A percentile compares a stretch with the other conserved stretches of the same genome.
These are phyloP conservation scores for Ashbya aceris DNA, from an alignment of 1,139 yeast species.

Conservation along the genomic window DNA sequence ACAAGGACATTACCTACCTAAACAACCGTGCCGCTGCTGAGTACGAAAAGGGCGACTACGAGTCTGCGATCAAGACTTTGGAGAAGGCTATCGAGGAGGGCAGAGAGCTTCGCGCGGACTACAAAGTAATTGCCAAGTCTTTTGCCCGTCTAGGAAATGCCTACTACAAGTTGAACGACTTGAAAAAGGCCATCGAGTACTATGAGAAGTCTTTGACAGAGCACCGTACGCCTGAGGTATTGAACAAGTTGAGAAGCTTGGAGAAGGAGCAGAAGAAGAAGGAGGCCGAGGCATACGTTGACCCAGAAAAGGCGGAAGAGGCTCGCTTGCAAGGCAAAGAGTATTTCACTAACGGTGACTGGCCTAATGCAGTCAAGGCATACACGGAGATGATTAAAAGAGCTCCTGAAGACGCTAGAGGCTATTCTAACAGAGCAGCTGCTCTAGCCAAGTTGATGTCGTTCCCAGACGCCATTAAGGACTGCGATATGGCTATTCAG, in stretches of 20 bases:
- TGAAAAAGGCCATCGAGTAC: conserved; percentile 57
- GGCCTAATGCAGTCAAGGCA: conserved; percentile 94
- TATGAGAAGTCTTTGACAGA: conserved; percentile 93
- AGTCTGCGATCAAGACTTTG: conserved; percentile 74
- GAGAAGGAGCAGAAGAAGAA: conserved; percentile 76
- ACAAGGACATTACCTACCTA: conserved; percentile 82
- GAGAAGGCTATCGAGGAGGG: conserved; percentile 79
- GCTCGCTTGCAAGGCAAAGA: conserved; percentile 93
- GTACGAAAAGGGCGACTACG: conserved; percentile 88
- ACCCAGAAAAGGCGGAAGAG: conserved; percentile 89
- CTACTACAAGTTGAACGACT: conserved; percentile 66
- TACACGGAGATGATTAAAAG: conserved; percentile 94
- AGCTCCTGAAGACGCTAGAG: conserved; percentile 93
- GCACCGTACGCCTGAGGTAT: conserved; percentile 91
- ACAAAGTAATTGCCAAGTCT: conserved; percentile 84
- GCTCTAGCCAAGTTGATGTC: conserved; percentile 90
- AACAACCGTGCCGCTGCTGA: conserved; percentile 98
- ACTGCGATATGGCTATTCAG: conserved; percentile 82
- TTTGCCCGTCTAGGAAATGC: conserved; percentile 85
- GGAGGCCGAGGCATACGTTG: conserved; percentile 70
- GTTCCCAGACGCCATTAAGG: conserved; percentile 92
- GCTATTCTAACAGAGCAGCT: conserved; percentile 97
- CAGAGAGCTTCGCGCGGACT: conserved; percentile 83
- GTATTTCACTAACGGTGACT: conserved; percentile 78
- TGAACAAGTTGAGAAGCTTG: conserved; percentile 76